phyloP scores from a whole-genome alignment of 306 rosid species.

The Quillaja saponaria region DNA sequence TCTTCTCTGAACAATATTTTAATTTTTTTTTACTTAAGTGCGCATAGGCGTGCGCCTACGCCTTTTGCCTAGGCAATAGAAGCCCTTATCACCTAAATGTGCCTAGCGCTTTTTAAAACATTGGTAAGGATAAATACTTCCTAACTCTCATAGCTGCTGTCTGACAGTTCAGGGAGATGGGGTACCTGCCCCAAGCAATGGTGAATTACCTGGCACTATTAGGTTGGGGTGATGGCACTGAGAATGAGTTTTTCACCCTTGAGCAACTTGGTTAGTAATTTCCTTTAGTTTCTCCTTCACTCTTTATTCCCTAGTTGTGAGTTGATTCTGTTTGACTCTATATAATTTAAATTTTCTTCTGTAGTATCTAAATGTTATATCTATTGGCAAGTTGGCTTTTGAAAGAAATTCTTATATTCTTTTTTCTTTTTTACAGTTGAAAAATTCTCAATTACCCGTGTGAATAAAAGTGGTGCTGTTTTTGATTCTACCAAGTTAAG shows the following conservation, averaged over 20 bases:
- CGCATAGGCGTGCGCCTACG: too few relatives aligned
- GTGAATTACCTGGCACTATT: slow-evolving; percentile 90
- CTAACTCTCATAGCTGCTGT: slow-evolving; percentile 23
- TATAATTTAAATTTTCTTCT: slow-evolving; percentile 3
- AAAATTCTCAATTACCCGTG: slow-evolving; percentile 79
- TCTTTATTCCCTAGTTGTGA: not conserved
- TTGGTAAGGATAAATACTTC: slow-evolving; percentile 22
- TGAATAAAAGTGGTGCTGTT: slow-evolving; percentile 91
- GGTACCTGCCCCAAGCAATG: slow-evolving; percentile 90
- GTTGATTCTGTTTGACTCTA: slow-evolving; percentile 14
- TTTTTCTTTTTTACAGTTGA: slow-evolving; percentile 62
- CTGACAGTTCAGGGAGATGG: slow-evolving; percentile 93
- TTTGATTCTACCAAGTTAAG: slow-evolving; percentile 81
- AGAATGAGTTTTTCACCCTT: slow-evolving; percentile 79
- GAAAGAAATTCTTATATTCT: too few relatives aligned
- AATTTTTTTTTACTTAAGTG: too few relatives aligned
- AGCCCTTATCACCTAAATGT: too few relatives aligned
- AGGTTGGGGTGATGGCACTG: slow-evolving; percentile 99
- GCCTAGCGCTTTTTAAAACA: too few relatives aligned
- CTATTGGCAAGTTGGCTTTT: too few relatives aligned
- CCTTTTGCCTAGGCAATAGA: too few relatives aligned
- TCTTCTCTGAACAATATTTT: too few relatives aligned
- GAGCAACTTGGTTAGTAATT: slow-evolving; percentile 78
- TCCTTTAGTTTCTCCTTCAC: slow-evolving; percentile 12
- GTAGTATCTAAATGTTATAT: not conserved